phyloP scores from a whole-genome alignment of 176 grass and related monocot species.

The Melocanna baccifera region DNA sequence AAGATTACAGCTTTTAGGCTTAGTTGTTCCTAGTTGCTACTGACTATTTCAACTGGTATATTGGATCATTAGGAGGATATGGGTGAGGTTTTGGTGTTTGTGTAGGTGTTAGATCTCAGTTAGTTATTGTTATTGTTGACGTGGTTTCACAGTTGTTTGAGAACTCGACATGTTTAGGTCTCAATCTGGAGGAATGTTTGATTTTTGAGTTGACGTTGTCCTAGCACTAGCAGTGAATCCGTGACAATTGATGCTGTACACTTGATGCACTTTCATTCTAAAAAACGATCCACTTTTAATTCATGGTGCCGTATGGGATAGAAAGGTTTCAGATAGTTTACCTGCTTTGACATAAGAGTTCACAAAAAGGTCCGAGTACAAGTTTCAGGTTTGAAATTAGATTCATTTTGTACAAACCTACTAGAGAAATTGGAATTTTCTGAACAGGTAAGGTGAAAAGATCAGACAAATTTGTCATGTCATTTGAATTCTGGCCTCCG shows the following conservation, averaged over 20 bases:
- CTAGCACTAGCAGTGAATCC: neutral
- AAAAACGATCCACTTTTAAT: neutral
- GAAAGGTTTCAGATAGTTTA: neutral
- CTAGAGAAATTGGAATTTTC: neutral
- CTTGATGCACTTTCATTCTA: neutral
- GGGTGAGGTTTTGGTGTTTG: neutral
- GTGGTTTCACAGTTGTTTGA: neutral
- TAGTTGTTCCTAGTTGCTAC: neutral
- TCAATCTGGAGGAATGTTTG: neutral
- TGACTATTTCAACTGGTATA: neutral
- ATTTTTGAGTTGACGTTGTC: conserved; percentile 1
- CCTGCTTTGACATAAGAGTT: neutral
- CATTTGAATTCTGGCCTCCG: neutral
- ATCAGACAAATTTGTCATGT: neutral
- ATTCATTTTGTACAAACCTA: neutral
- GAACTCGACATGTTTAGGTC: neutral
- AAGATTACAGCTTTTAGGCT: neutral
- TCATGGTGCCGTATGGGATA: neutral
- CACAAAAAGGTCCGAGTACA: neutral
- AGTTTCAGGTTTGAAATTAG: neutral
- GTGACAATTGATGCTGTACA: neutral
- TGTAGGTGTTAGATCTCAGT: conserved; percentile 9
- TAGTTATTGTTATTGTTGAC: neutral
- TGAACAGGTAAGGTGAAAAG: neutral
- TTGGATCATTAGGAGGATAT: conserved; percentile 2